Conservation (phyloP, 1,284 basidiomycete genomes). For the Ceratobasidium sp. region DNA sequence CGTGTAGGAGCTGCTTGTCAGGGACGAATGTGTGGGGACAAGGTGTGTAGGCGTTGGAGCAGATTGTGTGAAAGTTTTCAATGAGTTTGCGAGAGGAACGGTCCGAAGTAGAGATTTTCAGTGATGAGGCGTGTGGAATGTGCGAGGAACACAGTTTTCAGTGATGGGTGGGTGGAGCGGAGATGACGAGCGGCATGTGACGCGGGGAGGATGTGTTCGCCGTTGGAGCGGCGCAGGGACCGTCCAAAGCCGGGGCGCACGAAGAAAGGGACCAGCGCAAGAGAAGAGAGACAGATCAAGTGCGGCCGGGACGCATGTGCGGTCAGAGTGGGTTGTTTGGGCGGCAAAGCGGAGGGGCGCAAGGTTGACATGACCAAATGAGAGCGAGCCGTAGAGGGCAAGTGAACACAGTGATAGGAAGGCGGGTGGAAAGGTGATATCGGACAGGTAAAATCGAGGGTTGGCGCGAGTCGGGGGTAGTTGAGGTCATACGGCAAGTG, state of each 20-base stretch:
- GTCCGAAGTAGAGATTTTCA: conserved; percentile 10
- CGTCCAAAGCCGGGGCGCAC: neutral
- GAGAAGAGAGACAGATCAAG: conserved; percentile 9
- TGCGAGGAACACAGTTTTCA: no score
- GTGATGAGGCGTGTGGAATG: conserved; percentile 11
- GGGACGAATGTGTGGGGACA: neutral
- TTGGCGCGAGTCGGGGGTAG: conserved; percentile 27
- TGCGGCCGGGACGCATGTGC: conserved; percentile 36
- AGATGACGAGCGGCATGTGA: conserved; percentile 15
- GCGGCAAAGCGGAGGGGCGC: neutral
- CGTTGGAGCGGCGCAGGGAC: conserved; percentile 6
- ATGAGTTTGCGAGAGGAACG: neutral
- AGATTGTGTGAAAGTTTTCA: neutral
- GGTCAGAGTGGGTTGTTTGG: neutral
- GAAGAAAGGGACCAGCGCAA: neutral
- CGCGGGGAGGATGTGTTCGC: neutral
- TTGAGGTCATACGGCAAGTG: conserved; percentile 40
- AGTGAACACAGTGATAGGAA: neutral
- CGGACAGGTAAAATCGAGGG: conserved; percentile 21
- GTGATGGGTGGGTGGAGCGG: neutral
- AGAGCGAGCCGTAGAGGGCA: neutral
- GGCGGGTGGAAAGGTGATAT: neutral
- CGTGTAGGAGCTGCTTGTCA: conserved; percentile 54
- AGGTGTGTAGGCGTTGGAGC: neutral
- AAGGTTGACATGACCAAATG: neutral